Conservation (phyloP, 1,284 basidiomycete species). For the Tremellales sp. region DNA sequence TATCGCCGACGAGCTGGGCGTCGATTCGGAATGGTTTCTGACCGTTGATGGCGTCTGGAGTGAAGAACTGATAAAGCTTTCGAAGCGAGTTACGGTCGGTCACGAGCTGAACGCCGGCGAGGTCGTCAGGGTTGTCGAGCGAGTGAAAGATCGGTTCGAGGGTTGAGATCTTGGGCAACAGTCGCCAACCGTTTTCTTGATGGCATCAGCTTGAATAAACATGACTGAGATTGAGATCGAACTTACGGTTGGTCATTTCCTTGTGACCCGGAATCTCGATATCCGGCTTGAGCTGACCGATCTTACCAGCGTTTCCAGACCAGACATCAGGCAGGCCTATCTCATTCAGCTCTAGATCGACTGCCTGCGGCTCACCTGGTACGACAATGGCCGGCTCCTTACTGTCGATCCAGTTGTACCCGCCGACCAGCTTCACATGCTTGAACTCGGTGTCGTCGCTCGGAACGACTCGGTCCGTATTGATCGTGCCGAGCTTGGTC, state of each 20-base stretch:
- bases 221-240: not conserved
- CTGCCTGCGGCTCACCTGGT: not conserved
- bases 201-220: not conserved
- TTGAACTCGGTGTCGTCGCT: not conserved
- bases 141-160: not conserved
- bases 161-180: not conserved
- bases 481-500: too few relatives aligned
- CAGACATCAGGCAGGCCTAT: not conserved
- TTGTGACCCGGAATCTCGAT: not conserved
- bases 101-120: not conserved
- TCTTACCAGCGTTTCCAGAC: not conserved
- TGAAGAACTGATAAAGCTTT: not conserved
- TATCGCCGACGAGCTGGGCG: not conserved
- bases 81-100: not conserved
- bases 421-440: not conserved
- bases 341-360: not conserved
- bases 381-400: not conserved
- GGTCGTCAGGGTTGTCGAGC: not conserved
- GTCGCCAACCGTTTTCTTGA: not conserved
- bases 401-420: not conserved
- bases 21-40: not conserved
- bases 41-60: not conserved
- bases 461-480: not conserved
- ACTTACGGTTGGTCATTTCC: not conserved
- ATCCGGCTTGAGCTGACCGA: not conserved